Conservation (phyloP, 495 filamentous ascomycete genomes). For the Xylaria scruposa region DNA sequence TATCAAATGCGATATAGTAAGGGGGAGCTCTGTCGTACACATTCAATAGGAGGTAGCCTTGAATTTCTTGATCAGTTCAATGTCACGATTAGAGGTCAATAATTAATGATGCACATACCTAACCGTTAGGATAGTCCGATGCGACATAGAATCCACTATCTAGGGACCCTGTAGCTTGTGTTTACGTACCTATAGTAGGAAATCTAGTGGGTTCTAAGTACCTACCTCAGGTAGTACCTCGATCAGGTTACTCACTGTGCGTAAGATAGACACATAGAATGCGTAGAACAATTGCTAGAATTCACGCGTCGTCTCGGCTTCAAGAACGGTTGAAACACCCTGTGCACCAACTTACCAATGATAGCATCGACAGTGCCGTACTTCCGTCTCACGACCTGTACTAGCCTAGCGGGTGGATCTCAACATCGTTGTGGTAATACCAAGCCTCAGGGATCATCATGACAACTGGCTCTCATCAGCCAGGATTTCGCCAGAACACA, state of each 20-base stretch:
- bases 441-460: conserved; percentile 9
- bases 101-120: too few species aligned
- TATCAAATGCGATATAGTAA: too few species aligned
- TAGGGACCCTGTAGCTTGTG: too few species aligned
- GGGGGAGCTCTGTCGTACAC: too few species aligned
- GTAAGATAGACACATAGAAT: not conserved
- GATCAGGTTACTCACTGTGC: not conserved
- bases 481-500: not conserved
- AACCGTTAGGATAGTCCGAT: too few species aligned
- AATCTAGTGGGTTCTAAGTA: too few species aligned
- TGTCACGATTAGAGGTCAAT: too few species aligned
- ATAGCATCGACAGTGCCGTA: conserved; percentile 9
- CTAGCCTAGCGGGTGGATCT: not conserved
- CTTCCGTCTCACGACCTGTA: conserved; percentile 10
- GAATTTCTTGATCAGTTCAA: too few species aligned
- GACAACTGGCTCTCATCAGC: not conserved
- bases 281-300: not conserved
- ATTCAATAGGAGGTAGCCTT: too few species aligned
- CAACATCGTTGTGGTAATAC: not conserved
- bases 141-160: not conserved
- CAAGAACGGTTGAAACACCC: not conserved
- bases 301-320: not conserved
- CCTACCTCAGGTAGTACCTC: not conserved
- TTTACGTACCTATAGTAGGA: too few species aligned
- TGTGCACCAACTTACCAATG: not conserved